Percentiles rank a stretch among this genome's conserved stretches.
These are phyloP conservation scores for Boechera retrofracta DNA, from an alignment of 345 rosid species.

Conservation along the genomic window DNA sequence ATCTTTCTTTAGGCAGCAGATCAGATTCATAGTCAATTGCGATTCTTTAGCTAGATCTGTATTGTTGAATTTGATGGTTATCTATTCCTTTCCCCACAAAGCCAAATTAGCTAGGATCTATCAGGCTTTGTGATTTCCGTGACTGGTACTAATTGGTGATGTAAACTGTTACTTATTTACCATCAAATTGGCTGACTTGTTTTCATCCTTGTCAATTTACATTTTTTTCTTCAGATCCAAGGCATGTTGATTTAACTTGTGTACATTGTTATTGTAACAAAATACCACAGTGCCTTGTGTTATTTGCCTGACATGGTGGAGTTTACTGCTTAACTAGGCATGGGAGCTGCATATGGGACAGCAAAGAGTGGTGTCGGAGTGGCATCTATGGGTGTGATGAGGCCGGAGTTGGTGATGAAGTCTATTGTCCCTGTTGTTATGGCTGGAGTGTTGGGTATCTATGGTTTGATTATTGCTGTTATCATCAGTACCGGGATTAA, in stretches of 20 bases:
- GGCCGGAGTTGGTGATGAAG: constrained; percentile 96
- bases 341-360: constrained; percentile 98
- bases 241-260: neutral
- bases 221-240: neutral
- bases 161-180: neutral
- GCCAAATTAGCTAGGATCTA: neutral
- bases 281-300: constrained; percentile 8
- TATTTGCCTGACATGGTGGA: constrained; percentile 1
- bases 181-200: neutral
- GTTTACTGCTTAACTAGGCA: constrained; percentile 52
- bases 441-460: constrained; percentile 99
- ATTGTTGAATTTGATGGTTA: constrained; percentile 1
- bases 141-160: neutral
- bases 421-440: constrained; percentile 96
- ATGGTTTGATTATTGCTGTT: constrained; percentile 91
- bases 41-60: constrained; percentile 2
- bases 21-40: neutral
- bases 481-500: constrained; percentile 93
- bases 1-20: neutral
- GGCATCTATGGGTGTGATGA: constrained; percentile 97
- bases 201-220: neutral
- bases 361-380: constrained; percentile 97
- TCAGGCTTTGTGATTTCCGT: constrained; percentile 1
- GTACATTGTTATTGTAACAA: constrained; percentile 14
- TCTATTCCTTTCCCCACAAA: neutral